Base-by-base conservation (phyloP, 2,329 filamentous ascomycete genomes). In the Penicillium sumatraense region DNA sequence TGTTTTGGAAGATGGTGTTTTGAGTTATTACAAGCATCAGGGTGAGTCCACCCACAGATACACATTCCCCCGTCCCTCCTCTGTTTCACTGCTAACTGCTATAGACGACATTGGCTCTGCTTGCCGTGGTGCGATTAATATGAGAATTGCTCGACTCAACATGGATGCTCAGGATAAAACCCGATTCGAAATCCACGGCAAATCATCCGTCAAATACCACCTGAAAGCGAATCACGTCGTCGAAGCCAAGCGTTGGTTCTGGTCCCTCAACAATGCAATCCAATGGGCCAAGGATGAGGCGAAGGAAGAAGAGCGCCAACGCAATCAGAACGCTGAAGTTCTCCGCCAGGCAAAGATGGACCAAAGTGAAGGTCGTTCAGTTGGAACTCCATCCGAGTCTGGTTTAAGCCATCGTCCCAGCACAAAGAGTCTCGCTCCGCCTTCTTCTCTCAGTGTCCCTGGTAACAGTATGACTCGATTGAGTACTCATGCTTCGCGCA, bases 11-110 rank as follows among this genome's bases (percentile, higher is more conserved):
- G 95, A 99, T 71, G 95, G 95, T 11, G 93, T 99, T 11, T 76
- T 99, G 63, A 98, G 95, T 75, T 99, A 99, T 78, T 99, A 98
- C 80, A 99, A 99, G 77, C 91, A 98, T 73, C 95, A 99, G 77
- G 82, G 82, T 83, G 71, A 51, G 69, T 54, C 44, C n/a, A n/a
- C n/a, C n/a, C n/a, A n/a, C n/a, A n/a, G n/a, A n/a, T n/a, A n/a
- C n/a, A n/a, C n/a, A n/a, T 38, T 16, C 5, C 23, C 16, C 9
- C 1, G 27, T 45, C 5, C 36, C 6, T 49, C 26, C 21, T n/a
- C 54, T 80, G 2, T 26, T 23, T 23, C n/a, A 26, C 49, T 60
- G 26, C 60, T 26, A 16, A 5, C 24, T 33, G 41, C 44, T 44
- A 27, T 42, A 72, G 95, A 99, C 71, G 95, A 99, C 72, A 91